Evolutionary conservation across 352 stramenopile species (phyloP).

Genomic region (Saprolegnia diclina): DNA sequence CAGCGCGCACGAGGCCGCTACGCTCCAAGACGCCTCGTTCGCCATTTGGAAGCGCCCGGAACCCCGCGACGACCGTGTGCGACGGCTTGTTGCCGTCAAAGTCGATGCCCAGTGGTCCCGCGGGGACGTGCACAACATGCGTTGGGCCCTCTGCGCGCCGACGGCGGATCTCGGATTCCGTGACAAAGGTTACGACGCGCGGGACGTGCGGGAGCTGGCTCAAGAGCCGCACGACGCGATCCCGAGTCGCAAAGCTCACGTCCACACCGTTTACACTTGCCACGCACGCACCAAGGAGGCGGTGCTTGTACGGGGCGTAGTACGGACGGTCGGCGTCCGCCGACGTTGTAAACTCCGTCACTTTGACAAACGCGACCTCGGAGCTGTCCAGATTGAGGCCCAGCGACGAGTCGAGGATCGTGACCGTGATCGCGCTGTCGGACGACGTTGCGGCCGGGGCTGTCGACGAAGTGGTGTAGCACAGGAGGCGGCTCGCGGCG

Average conservation of each 20-base stretch:
- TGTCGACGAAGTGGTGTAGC: constrained; percentile 26
- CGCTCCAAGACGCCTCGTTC: constrained; percentile 34
- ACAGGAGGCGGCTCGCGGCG: neutral
- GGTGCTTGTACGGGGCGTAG: constrained; percentile 36
- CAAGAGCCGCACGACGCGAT: constrained; percentile 38
- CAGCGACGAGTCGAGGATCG: constrained; percentile 29
- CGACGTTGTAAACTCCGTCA: constrained; percentile 42
- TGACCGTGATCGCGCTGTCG: neutral
- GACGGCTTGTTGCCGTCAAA: constrained; percentile 38
- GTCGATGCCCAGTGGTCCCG: constrained; percentile 42
- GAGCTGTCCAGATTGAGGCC: constrained; percentile 46
- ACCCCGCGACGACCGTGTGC: constrained; percentile 37
- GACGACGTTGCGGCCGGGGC: neutral
- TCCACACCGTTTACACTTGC: constrained; percentile 59
- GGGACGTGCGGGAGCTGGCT: constrained; percentile 37
- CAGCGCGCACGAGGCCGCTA: constrained; percentile 34
- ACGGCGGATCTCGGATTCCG: constrained; percentile 23
- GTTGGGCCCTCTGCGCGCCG: neutral
- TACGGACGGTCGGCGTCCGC: constrained; percentile 36
- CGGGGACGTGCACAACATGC: constrained; percentile 31
- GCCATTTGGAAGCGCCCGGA: constrained; percentile 36
- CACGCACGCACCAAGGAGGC: constrained; percentile 49
- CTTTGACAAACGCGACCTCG: constrained; percentile 32
- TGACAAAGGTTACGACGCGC: constrained; percentile 47
- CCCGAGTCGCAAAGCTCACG: constrained; percentile 36